Percentiles rank a stretch among this genome's conserved stretches.
phyloP scores from a whole-genome alignment of 352 stramenopile genomes.

The Phytophthora brassicae region DNA sequence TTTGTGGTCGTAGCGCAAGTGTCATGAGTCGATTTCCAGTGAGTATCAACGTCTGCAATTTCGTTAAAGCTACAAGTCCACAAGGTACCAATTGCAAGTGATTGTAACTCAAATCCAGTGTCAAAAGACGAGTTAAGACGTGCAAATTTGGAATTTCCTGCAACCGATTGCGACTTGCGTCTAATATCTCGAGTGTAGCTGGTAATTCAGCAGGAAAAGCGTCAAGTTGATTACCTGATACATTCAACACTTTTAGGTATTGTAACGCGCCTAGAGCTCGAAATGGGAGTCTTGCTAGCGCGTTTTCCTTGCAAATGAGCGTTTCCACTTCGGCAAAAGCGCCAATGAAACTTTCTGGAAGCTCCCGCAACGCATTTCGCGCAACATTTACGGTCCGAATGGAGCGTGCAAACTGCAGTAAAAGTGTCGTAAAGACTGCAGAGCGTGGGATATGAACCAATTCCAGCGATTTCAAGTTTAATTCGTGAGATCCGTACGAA shows the following conservation, averaged over 20 bases:
- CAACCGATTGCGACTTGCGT: slow-evolving; percentile 58
- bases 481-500: slow-evolving; percentile 51
- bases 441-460: slow-evolving; percentile 58
- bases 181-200: slow-evolving; percentile 33
- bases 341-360: slow-evolving; percentile 50
- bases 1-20: slow-evolving; percentile 49
- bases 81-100: slow-evolving; percentile 56
- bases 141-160: slow-evolving; percentile 50
- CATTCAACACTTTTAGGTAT: slow-evolving; percentile 43
- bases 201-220: slow-evolving; percentile 44
- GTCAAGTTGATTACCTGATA: slow-evolving; percentile 65
- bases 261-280: slow-evolving; percentile 29
- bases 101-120: slow-evolving; percentile 69
- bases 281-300: slow-evolving; percentile 43
- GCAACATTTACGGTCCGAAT: slow-evolving; percentile 67
- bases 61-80: slow-evolving; percentile 43
- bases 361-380: slow-evolving; percentile 64
- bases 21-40: slow-evolving; percentile 67
- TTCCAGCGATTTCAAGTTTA: slow-evolving; percentile 69
- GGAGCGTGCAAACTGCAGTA: slow-evolving; percentile 63
- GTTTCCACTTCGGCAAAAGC: slow-evolving; percentile 56
- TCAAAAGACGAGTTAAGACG: slow-evolving; percentile 41
- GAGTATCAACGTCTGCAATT: slow-evolving; percentile 46
- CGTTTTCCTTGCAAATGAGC: slow-evolving; percentile 69
- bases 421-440: slow-evolving; percentile 58